Conservation (phyloP, 1,139 yeast genomes). For the Hanseniaspora sp. region DNA sequence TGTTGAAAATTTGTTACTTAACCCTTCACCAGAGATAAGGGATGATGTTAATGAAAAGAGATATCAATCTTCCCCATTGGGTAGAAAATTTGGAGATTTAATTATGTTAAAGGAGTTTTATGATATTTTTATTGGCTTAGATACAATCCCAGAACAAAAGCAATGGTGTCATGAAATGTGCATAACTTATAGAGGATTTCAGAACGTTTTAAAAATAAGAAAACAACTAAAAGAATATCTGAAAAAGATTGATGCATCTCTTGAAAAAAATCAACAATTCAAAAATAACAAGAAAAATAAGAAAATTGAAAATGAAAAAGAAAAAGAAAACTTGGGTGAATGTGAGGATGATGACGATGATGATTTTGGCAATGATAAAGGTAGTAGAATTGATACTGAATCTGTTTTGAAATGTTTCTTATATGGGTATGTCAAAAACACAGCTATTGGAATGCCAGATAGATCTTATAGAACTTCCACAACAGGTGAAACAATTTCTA, state of each 20-base stretch:
- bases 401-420: conserved; percentile 64
- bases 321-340: conserved; percentile 18
- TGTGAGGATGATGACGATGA: conserved; percentile 24
- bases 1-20: conserved; percentile 74
- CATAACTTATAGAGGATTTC: conserved; percentile 68
- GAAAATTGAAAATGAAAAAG: conserved; percentile 16
- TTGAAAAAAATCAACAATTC: conserved; percentile 21
- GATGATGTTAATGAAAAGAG: conserved; percentile 62
- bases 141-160: conserved; percentile 43
- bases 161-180: conserved; percentile 77
- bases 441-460: conserved; percentile 93
- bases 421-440: conserved; percentile 68
- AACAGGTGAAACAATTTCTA: conserved; percentile 67
- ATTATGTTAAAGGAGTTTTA: conserved; percentile 70
- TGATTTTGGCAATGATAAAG: conserved; percentile 22
- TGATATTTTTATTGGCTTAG: conserved; percentile 45
- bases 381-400: conserved; percentile 41
- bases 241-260: conserved; percentile 27
- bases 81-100: conserved; percentile 67
- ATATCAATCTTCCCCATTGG: conserved; percentile 54
- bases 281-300: conserved; percentile 23
- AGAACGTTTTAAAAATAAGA: conserved; percentile 64
- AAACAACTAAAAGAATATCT: conserved; percentile 68
- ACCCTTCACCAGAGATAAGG: conserved; percentile 68
- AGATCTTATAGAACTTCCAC: conserved; percentile 77